A percentile compares a stretch with the other conserved stretches of the same genome.
Conservation (phyloP, 164 flowering plant genomes). For the Protea cynaroides region DNA sequence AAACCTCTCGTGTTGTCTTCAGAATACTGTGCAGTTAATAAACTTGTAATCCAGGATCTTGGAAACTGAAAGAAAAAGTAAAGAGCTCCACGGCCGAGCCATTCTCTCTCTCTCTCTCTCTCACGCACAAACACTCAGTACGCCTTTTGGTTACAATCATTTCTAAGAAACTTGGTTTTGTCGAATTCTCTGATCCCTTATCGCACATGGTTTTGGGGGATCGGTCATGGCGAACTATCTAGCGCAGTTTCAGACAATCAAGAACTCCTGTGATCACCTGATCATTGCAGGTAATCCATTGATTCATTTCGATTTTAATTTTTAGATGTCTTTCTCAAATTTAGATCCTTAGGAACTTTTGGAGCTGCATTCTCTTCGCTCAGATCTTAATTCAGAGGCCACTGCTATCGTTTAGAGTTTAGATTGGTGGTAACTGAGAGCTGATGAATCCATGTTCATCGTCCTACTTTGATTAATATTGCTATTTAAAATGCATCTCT, state of each 20-base stretch:
- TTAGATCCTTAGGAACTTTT: not conserved
- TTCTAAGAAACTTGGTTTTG: not conserved
- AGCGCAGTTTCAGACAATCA: slow-evolving; percentile 91
- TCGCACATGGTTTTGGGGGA: slow-evolving; percentile 18
- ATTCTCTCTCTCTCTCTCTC: slow-evolving; percentile 2
- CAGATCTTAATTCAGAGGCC: not conserved
- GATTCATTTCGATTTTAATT: too few species aligned
- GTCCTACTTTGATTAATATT: too few species aligned
- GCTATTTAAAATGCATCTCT: too few species aligned
- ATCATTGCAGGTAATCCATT: slow-evolving; percentile 60
- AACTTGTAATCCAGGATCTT: too few species aligned
- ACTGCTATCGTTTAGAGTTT: too few species aligned
- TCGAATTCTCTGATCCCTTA: slow-evolving; percentile 17
- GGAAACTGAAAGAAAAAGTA: too few species aligned
- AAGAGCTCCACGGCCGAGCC: not conserved
- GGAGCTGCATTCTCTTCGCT: not conserved
- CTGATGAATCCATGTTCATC: not conserved
- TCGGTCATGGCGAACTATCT: slow-evolving; percentile 76
- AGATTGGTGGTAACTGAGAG: too few species aligned
- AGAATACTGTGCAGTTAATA: too few species aligned
- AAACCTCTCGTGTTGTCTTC: too few species aligned
- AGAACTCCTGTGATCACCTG: slow-evolving; percentile 61
- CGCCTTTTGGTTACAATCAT: not conserved
- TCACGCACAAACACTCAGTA: too few species aligned
- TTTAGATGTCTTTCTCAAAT: not conserved